Conservation (phyloP, 768 basidiomycete genomes). For the Rubroboletus pulcherrimus region DNA sequence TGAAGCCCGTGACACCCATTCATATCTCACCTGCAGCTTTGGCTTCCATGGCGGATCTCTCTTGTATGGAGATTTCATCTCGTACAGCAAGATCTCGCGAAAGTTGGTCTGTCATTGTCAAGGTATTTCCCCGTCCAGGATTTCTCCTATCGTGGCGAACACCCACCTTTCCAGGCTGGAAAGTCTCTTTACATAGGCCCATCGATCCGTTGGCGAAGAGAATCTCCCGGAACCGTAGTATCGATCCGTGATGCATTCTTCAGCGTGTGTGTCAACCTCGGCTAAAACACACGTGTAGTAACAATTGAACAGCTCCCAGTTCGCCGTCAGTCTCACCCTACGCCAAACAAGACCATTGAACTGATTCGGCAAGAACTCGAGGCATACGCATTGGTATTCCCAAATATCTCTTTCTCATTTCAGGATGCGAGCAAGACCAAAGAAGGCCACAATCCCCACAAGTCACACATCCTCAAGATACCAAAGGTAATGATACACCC, state of each 20-base stretch:
- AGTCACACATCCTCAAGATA: constrained; percentile 52
- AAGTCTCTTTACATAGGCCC: constrained; percentile 66
- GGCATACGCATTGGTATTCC: constrained; percentile 67
- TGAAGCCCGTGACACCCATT: constrained; percentile 4
- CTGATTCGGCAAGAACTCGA: constrained; percentile 70
- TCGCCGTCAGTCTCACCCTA: constrained; percentile 67
- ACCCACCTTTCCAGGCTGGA: constrained; percentile 47
- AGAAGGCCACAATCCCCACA: constrained; percentile 32
- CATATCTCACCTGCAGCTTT: constrained; percentile 50
- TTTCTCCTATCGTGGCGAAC: background rate
- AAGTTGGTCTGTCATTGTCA: constrained; percentile 75
- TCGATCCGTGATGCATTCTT: constrained; percentile 87
- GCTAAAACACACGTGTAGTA: constrained; percentile 1
- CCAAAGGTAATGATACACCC: constrained; percentile 51
- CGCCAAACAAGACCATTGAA: constrained; percentile 57
- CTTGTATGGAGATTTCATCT: constrained; percentile 78
- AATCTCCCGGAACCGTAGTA: constrained; percentile 75
- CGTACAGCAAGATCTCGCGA: constrained; percentile 59
- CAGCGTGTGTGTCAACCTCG: constrained; percentile 51
- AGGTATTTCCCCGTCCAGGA: constrained; percentile 42
- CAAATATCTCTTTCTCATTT: constrained; percentile 63
- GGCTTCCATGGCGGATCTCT: constrained; percentile 77
- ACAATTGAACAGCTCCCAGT: constrained; percentile 62
- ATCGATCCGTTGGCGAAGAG: constrained; percentile 71
- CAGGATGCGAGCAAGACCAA: constrained; percentile 47